These are phyloP conservation scores for Stygiomarasmius scandens DNA, from an alignment of 1,284 basidiomycete genomes.

Conservation along the genomic window DNA sequence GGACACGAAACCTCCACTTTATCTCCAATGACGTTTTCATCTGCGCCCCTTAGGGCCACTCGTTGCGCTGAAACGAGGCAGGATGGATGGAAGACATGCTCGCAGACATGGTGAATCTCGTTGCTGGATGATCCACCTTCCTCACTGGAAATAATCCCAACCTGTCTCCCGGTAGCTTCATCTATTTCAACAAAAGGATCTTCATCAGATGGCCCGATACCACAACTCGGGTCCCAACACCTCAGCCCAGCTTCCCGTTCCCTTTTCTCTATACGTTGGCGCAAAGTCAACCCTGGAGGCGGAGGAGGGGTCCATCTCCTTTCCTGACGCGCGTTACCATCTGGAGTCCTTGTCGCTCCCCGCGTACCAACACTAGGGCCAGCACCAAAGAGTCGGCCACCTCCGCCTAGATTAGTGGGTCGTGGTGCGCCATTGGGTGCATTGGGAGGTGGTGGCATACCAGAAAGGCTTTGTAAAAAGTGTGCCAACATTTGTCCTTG, in stretches of 20 bases:
- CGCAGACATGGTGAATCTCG: conserved; percentile 43
- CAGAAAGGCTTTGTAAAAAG: background rate
- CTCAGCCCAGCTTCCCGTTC: conserved; percentile 71
- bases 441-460: background rate
- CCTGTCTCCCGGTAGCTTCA: conserved; percentile 42
- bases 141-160: conserved; percentile 37
- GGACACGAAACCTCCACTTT: conserved; percentile 66
- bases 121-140: conserved; percentile 11
- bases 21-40: conserved; percentile 40
- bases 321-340: conserved; percentile 21
- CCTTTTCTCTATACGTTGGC: conserved; percentile 66
- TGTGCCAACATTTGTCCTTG: background rate
- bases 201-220: conserved; percentile 74
- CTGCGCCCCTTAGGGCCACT: conserved; percentile 60
- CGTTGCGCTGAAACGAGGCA: conserved; percentile 77
- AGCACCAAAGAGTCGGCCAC: background rate
- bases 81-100: conserved; percentile 67
- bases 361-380: background rate
- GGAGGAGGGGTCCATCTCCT: conserved; percentile 52
- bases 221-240: conserved; percentile 71
- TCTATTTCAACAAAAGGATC: conserved; percentile 52
- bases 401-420: background rate
- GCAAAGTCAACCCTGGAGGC: conserved; percentile 62
- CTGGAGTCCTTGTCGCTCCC: background rate
- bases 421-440: background rate